Evolutionary conservation across 352 stramenopile genomes (phyloP), one percentile per base, ranked within the genome.

Genomic region (Phytopythium chamaehyphon): DNA sequence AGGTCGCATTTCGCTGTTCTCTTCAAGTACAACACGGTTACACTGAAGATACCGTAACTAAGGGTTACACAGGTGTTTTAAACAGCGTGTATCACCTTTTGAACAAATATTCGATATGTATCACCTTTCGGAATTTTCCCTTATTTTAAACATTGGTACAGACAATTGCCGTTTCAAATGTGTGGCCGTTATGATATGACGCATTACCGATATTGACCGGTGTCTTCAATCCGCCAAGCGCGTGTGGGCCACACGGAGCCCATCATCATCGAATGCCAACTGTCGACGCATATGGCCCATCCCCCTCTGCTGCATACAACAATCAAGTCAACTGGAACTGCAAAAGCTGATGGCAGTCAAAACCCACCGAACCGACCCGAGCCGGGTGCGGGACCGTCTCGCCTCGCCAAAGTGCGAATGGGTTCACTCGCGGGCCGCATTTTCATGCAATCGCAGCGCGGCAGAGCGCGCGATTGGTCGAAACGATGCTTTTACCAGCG

Each of bases 1-100:
- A n/a, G n/a, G n/a, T n/a, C n/a, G n/a, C n/a, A n/a, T n/a, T n/a
- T 95, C 43, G 85, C 85, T 1, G 93, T 95, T 75, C 61, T 95
- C 2, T 93, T 79, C 1, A 83, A 95, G 54, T 95, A 93, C 49
- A 93, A 95, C 61, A 78, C 91, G 60, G 77, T 70, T 6, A n/a
- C n/a, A n/a, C n/a, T n/a, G n/a, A n/a, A n/a, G n/a, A n/a, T n/a
- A n/a, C n/a, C n/a, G n/a, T n/a, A n/a, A n/a, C n/a, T n/a, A n/a
- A n/a, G n/a, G n/a, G n/a, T n/a, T n/a, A n/a, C n/a, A n/a, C n/a
- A n/a, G n/a, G n/a, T n/a, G n/a, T n/a, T n/a, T n/a, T n/a, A n/a
- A n/a, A n/a, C n/a, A n/a, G n/a, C n/a, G n/a, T n/a, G n/a, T n/a
- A n/a, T n/a, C n/a, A n/a, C n/a, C n/a, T n/a, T n/a, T n/a, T n/a